These are phyloP conservation scores for Syncephalastrum racemosum DNA, from an alignment of 371 early-diverging fungal genomes.

Conservation along the genomic window DNA sequence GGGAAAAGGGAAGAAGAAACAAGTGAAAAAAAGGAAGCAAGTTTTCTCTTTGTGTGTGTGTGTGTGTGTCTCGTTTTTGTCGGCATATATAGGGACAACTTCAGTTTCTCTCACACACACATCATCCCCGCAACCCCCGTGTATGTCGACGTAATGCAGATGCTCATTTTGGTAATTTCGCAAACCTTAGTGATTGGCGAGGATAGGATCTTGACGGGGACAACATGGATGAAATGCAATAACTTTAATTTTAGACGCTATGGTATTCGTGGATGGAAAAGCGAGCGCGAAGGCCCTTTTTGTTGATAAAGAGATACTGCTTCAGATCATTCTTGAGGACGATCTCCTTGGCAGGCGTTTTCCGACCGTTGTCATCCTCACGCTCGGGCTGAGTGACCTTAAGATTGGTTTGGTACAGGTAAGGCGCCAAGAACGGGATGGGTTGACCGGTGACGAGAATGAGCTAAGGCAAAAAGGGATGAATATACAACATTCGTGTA, in stretches of 20 bases:
- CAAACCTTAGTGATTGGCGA: too few relatives aligned
- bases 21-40: too few relatives aligned
- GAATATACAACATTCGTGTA: background rate
- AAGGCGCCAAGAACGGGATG: slow-evolving; percentile 61
- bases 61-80: too few relatives aligned
- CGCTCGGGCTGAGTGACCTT: slow-evolving; percentile 48
- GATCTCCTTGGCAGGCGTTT: slow-evolving; percentile 51
- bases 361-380: slow-evolving; percentile 32
- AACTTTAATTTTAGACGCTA: slow-evolving; percentile 34
- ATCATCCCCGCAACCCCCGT: too few relatives aligned
- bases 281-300: slow-evolving; percentile 55
- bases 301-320: slow-evolving; percentile 64
- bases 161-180: too few relatives aligned
- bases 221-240: too few relatives aligned
- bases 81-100: too few relatives aligned
- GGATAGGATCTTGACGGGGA: too few relatives aligned
- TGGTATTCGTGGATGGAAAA: slow-evolving; percentile 62
- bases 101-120: too few relatives aligned
- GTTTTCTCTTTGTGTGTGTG: too few relatives aligned
- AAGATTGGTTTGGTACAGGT: slow-evolving; percentile 54
- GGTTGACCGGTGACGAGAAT: slow-evolving; percentile 54
- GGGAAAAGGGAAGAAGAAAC: too few relatives aligned
- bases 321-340: slow-evolving; percentile 58
- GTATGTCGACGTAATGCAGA: too few relatives aligned
- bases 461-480: slow-evolving; percentile 27